Percentiles rank a stretch among this genome's conserved stretches.
phyloP scores from a whole-genome alignment of 1,284 basidiomycete species.

The Kalmanozyma brasiliensis region DNA sequence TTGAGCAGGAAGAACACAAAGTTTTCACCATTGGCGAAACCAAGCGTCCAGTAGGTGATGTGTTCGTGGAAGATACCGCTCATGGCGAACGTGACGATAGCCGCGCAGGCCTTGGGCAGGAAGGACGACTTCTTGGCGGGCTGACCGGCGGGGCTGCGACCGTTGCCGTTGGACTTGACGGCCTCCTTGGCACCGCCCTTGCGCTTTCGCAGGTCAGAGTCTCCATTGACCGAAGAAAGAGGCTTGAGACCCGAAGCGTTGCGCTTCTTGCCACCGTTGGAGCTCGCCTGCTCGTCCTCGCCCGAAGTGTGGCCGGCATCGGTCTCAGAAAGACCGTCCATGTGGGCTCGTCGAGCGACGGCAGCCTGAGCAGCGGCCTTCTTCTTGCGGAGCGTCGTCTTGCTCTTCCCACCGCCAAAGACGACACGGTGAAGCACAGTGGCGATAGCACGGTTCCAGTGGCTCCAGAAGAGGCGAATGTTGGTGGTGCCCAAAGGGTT shows the following conservation, averaged over 20 bases:
- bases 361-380: constrained; percentile 12
- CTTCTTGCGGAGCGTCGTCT: constrained; percentile 32
- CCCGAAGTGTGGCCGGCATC: constrained; percentile 53
- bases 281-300: constrained; percentile 48
- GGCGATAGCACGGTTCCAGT: constrained; percentile 67
- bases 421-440: constrained; percentile 66
- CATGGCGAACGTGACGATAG: constrained; percentile 63
- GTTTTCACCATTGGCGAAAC: constrained; percentile 62
- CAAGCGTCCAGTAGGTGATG: constrained; percentile 61
- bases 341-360: constrained; percentile 32
- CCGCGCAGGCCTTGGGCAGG: constrained; percentile 57
- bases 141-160: background rate
- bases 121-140: constrained; percentile 45
- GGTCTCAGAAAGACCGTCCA: constrained; percentile 61
- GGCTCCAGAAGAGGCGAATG: constrained; percentile 66
- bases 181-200: constrained; percentile 9
- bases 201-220: constrained; percentile 25
- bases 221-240: constrained; percentile 32
- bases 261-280: constrained; percentile 15
- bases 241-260: constrained; percentile 39
- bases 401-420: constrained; percentile 58
- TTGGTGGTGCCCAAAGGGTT: constrained; percentile 64
- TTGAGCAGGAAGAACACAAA: constrained; percentile 66
- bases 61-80: constrained; percentile 65
- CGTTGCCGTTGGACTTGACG: constrained; percentile 24